phyloP scores from a whole-genome alignment of 768 basidiomycete species.

The Boletales sp. region DNA sequence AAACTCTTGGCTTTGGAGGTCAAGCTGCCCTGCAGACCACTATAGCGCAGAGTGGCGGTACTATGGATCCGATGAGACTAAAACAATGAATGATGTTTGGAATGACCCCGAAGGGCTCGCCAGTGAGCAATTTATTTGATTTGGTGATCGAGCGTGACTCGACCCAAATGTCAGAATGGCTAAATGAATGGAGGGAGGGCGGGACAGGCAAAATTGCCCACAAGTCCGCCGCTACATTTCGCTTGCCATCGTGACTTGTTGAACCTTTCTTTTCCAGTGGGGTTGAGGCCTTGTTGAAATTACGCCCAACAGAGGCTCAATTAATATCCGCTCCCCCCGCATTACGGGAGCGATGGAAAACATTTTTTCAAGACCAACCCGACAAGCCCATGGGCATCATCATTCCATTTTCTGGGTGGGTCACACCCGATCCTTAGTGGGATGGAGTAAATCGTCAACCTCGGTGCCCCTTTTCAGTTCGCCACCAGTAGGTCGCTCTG shows the following conservation, averaged over 20 bases:
- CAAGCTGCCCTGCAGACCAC: neutral
- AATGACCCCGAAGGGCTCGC: slow-evolving; percentile 29
- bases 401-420: slow-evolving; percentile 39
- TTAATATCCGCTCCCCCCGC: slow-evolving; percentile 17
- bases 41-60: slow-evolving; percentile 35
- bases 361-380: slow-evolving; percentile 9
- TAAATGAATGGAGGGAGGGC: slow-evolving; percentile 29
- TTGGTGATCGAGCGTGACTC: neutral
- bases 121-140: slow-evolving; percentile 34
- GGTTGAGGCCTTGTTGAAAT: slow-evolving; percentile 17
- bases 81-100: slow-evolving; percentile 47
- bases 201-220: slow-evolving; percentile 48
- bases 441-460: too few relatives aligned
- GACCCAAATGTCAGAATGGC: slow-evolving; percentile 19
- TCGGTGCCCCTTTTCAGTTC: too few relatives aligned
- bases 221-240: slow-evolving; percentile 39
- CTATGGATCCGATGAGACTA: slow-evolving; percentile 38
- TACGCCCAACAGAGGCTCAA: slow-evolving; percentile 22
- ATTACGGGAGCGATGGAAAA: slow-evolving; percentile 19
- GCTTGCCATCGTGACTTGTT: neutral
- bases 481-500: too few relatives aligned
- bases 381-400: slow-evolving; percentile 33
- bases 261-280: slow-evolving; percentile 5
- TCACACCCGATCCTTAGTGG: too few relatives aligned
- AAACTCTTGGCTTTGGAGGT: too few relatives aligned